These are phyloP conservation scores for Lactarius trivialis DNA, from an alignment of 768 basidiomycete species.

Conservation along the genomic window DNA sequence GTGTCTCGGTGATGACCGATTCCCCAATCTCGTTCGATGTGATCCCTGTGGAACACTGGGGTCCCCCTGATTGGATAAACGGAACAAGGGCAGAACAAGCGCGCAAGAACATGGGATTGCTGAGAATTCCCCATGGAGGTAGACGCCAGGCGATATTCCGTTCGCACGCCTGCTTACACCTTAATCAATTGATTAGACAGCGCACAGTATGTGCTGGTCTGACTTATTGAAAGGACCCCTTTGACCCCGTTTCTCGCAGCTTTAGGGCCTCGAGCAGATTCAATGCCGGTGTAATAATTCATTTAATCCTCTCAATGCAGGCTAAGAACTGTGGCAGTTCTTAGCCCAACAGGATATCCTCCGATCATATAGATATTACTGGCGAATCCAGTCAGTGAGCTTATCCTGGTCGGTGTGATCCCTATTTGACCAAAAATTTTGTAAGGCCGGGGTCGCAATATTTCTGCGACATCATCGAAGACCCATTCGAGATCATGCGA, in stretches of 20 bases:
- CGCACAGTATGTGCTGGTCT: not conserved
- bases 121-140: conserved; percentile 50
- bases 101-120: conserved; percentile 46
- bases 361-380: conserved; percentile 35
- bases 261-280: conserved; percentile 94
- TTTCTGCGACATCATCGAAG: conserved; percentile 47
- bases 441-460: conserved; percentile 46
- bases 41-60: conserved; percentile 74
- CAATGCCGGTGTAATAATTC: conserved; percentile 69
- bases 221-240: not conserved
- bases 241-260: conserved; percentile 29
- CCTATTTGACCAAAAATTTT: not conserved
- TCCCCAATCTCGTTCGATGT: conserved; percentile 60
- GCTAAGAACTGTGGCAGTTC: conserved; percentile 31
- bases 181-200: conserved; percentile 32
- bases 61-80: conserved; percentile 65
- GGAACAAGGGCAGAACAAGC: conserved; percentile 42
- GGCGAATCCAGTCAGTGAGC: conserved; percentile 42
- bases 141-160: not conserved
- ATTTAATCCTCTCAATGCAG: not conserved
- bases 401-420: not conserved
- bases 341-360: conserved; percentile 45
- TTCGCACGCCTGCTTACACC: not conserved
- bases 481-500: conserved; percentile 52
- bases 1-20: conserved; percentile 51